Evolutionary conservation across 176 grass and related monocot species (phyloP).

Genomic region (Carex scoparia): DNA sequence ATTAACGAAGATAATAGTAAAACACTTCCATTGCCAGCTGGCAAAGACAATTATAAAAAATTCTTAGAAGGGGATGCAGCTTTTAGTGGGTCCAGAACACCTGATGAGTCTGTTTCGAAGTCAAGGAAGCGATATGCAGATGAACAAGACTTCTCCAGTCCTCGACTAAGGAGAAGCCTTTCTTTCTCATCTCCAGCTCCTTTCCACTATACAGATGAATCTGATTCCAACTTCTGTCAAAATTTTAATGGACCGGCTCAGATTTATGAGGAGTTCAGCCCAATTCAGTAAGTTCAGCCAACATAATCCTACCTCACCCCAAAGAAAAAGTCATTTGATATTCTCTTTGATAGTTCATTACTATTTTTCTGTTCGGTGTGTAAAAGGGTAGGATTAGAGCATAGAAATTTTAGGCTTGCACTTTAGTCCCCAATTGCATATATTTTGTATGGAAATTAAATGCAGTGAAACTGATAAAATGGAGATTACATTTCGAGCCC

Average conservation of each 20-base stretch:
- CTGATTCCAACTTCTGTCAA: background rate
- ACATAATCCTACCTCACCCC: background rate
- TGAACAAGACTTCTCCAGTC: slow-evolving; percentile 4
- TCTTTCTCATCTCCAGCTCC: slow-evolving; percentile 33
- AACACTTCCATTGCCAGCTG: slow-evolving; percentile 14
- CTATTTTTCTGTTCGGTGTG: background rate
- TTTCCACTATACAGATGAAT: slow-evolving; percentile 4
- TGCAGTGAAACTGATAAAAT: background rate
- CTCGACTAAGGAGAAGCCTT: slow-evolving; percentile 27
- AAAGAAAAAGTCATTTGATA: background rate
- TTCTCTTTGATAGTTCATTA: background rate
- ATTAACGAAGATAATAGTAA: background rate
- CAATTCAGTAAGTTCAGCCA: slow-evolving; percentile 33
- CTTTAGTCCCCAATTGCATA: background rate
- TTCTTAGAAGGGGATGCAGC: background rate
- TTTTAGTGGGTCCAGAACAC: slow-evolving; percentile 18
- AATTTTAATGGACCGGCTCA: background rate
- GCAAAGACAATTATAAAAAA: slow-evolving; percentile 19
- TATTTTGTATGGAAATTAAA: background rate
- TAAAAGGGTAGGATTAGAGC: background rate
- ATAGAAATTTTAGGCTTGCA: background rate
- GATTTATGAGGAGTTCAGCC: slow-evolving; percentile 15
- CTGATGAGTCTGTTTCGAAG: slow-evolving; percentile 17
- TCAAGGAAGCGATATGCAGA: slow-evolving; percentile 12
- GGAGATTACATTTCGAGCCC: background rate